Conservation (phyloP, 2,329 filamentous ascomycete species). For the Endothia cerciana region DNA sequence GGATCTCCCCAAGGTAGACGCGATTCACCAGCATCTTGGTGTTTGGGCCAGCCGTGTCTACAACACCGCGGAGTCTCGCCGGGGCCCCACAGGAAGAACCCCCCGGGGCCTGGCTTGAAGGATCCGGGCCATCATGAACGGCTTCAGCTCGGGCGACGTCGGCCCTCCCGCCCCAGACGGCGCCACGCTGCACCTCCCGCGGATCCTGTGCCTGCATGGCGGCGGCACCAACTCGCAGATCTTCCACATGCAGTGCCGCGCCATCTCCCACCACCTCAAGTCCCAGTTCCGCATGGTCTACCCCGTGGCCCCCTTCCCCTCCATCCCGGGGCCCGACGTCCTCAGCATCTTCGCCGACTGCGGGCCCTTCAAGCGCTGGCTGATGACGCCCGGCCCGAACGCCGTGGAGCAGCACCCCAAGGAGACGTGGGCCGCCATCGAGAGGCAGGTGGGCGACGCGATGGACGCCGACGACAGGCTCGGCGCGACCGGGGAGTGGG, state of each 20-base stretch:
- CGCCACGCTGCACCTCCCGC: slow-evolving; percentile 49
- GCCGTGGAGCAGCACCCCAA: slow-evolving; percentile 25
- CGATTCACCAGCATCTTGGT: background rate
- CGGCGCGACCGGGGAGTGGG: slow-evolving; percentile 60
- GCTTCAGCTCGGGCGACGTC: slow-evolving; percentile 1
- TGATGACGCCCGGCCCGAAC: slow-evolving; percentile 25
- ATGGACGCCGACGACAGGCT: slow-evolving; percentile 56
- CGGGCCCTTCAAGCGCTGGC: slow-evolving; percentile 63
- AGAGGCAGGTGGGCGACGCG: slow-evolving; percentile 46
- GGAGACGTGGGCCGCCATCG: slow-evolving; percentile 37
- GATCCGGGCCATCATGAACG: slow-evolving; percentile 14
- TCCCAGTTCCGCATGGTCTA: slow-evolving; percentile 72
- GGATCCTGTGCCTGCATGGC: slow-evolving; percentile 81
- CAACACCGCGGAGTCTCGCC: background rate
- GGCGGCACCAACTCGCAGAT: slow-evolving; percentile 74
- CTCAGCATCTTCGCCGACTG: slow-evolving; percentile 65
- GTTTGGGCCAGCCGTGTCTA: background rate
- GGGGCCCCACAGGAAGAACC: background rate
- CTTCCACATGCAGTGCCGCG: slow-evolving; percentile 70
- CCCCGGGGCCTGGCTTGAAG: background rate
- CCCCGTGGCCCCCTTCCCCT: slow-evolving; percentile 70
- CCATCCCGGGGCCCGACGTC: slow-evolving; percentile 64
- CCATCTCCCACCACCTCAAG: slow-evolving; percentile 50
- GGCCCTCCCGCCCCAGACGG: slow-evolving; percentile 52
- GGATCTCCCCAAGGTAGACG: too few species aligned